Evolutionary conservation across 2,329 filamentous ascomycete genomes (phyloP), one percentile per base, ranked within the genome.

Genomic region (Colletotrichum eleusines): DNA sequence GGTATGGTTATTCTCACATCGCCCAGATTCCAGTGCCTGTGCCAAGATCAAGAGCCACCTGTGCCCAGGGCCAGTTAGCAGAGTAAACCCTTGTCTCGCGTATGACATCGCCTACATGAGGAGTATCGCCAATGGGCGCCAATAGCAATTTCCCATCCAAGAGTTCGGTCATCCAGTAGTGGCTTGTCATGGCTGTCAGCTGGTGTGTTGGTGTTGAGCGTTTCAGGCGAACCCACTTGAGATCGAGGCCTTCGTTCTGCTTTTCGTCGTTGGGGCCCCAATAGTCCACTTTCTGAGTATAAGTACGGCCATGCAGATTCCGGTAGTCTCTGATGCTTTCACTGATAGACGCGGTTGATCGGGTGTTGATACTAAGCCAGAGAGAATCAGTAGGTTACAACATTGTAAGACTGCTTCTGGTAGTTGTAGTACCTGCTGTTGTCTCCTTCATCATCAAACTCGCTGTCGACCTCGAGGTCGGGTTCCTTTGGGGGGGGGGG

Each of bases 11-110:
- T 18, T 2, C 76, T 48, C 74, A 80, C 79, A 84, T 81, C 1
- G 81, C 82, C 82, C 82, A 84, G 6, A 83, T 80, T 0, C 82
- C 82, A 1, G 82, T 84, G 0, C 82, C 83, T 0, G 82, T 84
- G 1, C 83, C 82, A 3, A 84, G 58, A 67, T 84, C 83, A 20
- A 83, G 76, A 61, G 84, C 82, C 69, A 78, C 81, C 63, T 82
- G 57, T 9, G 3, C 8, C n/a, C 12, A 16, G 3, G 16, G 7
- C 5, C 12, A 28, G 20, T 20, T 26, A 31, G 31, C 18, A 3
- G 18, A 53, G 5, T 9, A 18, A 28, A 26, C 5, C 28, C 3
- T 26, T 18, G n/a, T 18, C 18, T 7, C 12, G 7, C 5, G 4
- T 8, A n/a, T 2, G 16, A 42, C 40, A 2, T 48, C 8, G 6